Evolutionary conservation across 495 filamentous ascomycete genomes (phyloP).

Genomic region (Apiosordaria backusii): DNA sequence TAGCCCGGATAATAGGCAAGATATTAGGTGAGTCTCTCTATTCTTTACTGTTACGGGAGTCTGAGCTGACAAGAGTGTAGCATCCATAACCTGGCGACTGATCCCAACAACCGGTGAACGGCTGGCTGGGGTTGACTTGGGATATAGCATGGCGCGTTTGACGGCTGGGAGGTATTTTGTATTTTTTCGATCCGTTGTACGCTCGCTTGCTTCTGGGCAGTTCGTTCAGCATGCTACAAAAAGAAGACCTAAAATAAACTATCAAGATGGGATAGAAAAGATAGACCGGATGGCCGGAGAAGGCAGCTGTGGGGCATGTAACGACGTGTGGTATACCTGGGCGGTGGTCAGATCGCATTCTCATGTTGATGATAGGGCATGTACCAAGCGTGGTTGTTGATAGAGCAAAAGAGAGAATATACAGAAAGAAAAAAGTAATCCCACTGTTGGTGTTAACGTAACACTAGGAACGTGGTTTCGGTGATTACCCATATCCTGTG

Average conservation of each 20-base stretch:
- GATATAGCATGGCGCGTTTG: background rate
- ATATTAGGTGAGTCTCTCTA: conserved; percentile 27
- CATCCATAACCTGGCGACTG: conserved; percentile 5
- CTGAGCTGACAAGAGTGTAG: background rate
- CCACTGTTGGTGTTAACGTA: background rate
- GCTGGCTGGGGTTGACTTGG: background rate
- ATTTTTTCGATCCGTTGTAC: background rate
- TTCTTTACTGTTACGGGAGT: background rate
- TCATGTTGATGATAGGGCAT: background rate
- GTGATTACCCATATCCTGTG: background rate
- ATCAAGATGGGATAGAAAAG: background rate
- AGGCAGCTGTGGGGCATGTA: background rate
- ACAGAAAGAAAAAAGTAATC: background rate
- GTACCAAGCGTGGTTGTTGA: background rate
- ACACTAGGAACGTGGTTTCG: background rate
- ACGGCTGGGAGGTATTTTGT: background rate
- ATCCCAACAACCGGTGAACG: background rate
- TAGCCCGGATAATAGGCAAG: conserved; percentile 28
- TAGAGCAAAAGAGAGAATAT: background rate
- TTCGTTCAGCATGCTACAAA: background rate
- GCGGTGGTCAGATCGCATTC: background rate
- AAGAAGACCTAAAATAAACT: background rate
- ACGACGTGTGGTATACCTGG: background rate
- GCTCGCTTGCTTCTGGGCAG: background rate
- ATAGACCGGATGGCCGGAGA: background rate